phyloP scores from a whole-genome alignment of 805 yeast species.

The Kodamaea lidongshanica region DNA sequence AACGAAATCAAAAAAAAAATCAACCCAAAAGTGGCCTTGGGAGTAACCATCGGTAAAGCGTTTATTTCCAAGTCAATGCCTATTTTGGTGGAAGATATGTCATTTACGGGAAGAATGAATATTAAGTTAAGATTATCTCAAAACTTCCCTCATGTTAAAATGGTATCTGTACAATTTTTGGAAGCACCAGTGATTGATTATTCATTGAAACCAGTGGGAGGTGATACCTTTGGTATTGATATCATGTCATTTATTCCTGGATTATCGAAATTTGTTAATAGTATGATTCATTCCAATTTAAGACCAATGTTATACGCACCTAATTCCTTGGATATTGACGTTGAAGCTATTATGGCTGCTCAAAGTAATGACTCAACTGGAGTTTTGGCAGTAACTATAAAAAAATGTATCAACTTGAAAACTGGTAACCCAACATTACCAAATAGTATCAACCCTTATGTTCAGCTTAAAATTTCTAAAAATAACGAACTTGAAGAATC shows the following conservation, averaged over 20 bases:
- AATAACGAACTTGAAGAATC: conserved; percentile 42
- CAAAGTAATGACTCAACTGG: conserved; percentile 66
- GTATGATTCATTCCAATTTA: conserved; percentile 60
- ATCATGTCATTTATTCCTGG: conserved; percentile 83
- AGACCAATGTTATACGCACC: conserved; percentile 82
- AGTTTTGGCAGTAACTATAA: conserved; percentile 57
- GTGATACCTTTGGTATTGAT: conserved; percentile 81
- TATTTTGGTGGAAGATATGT: conserved; percentile 75
- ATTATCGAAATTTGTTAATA: conserved; percentile 63
- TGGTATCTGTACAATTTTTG: conserved; percentile 63
- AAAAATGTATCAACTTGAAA: conserved; percentile 46
- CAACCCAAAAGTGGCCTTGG: conserved; percentile 76
- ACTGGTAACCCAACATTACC: conserved; percentile 37
- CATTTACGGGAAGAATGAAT: conserved; percentile 63
- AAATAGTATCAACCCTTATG: conserved; percentile 49
- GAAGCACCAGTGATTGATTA: conserved; percentile 78
- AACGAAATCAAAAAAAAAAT: conserved; percentile 63
- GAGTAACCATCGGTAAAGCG: conserved; percentile 76
- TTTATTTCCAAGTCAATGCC: conserved; percentile 71
- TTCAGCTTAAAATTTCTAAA: conserved; percentile 32
- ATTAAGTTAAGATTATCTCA: conserved; percentile 56
- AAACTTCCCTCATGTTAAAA: conserved; percentile 71
- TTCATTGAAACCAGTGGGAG: conserved; percentile 80
- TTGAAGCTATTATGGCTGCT: conserved; percentile 62
- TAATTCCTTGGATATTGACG: conserved; percentile 68